Conservation (phyloP, 2,329 filamentous ascomycete genomes). For the Canariomyces notabilis region DNA sequence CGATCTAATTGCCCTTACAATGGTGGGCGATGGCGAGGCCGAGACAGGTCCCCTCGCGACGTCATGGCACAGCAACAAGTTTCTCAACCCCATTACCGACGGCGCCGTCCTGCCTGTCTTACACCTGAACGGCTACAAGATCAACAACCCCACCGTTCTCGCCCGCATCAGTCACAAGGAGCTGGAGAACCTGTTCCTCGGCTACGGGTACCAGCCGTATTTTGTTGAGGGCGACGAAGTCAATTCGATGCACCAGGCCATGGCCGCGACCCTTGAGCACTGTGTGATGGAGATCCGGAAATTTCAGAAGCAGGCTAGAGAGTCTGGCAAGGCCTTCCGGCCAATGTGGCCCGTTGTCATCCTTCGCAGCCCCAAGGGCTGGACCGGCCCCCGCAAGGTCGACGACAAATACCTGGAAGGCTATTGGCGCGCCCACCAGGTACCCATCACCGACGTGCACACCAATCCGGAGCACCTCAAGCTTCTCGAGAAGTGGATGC, state of each 20-base stretch:
- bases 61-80: constrained; percentile 78
- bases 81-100: constrained; percentile 72
- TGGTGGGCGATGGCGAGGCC: constrained; percentile 77
- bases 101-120: constrained; percentile 73
- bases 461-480: constrained; percentile 62
- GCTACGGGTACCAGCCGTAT: constrained; percentile 75
- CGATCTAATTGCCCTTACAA: constrained; percentile 67
- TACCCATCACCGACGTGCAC: constrained; percentile 66
- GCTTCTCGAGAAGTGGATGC: constrained; percentile 71
- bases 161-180: constrained; percentile 71
- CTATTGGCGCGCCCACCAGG: constrained; percentile 76
- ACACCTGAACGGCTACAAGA: constrained; percentile 80
- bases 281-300: constrained; percentile 65
- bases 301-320: constrained; percentile 66
- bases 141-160: constrained; percentile 72
- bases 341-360: constrained; percentile 76
- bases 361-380: constrained; percentile 72
- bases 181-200: constrained; percentile 61
- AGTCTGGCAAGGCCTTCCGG: constrained; percentile 63
- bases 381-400: constrained; percentile 69
- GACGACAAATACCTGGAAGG: constrained; percentile 67
- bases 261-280: constrained; percentile 70
- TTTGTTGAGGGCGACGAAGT: constrained; percentile 74
- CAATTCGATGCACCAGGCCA: constrained; percentile 73
- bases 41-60: constrained; percentile 76